phyloP scores from a whole-genome alignment of 2,329 filamentous ascomycete genomes.

The Pleurostoma richardsiae region DNA sequence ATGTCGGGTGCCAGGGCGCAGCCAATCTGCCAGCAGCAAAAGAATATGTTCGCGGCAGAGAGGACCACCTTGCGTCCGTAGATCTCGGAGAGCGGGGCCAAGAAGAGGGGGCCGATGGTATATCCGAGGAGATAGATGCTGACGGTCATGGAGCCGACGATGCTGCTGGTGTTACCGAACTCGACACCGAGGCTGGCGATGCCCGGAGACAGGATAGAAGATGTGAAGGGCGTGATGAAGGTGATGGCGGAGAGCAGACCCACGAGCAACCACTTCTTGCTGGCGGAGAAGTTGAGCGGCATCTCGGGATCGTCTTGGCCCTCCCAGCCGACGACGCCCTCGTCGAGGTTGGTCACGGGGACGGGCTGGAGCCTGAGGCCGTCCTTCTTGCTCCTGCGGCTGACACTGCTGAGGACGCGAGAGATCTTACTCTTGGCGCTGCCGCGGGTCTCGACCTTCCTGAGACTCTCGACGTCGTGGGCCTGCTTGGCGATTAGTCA shows the following conservation, averaged over 20 bases:
- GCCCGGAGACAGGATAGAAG: conserved; percentile 52
- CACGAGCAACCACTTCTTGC: conserved; percentile 54
- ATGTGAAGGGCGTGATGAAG: conserved; percentile 61
- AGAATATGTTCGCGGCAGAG: conserved; percentile 51
- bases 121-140: conserved; percentile 60
- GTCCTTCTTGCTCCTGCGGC: conserved; percentile 17
- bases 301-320: conserved; percentile 50
- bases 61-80: conserved; percentile 58
- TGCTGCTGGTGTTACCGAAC: conserved; percentile 34
- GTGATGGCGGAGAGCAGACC: conserved; percentile 54
- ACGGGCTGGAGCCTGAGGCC: conserved; percentile 26
- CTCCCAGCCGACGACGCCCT: conserved; percentile 57
- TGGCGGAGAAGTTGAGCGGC: conserved; percentile 51
- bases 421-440: conserved; percentile 18
- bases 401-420: conserved; percentile 18
- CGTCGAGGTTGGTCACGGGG: conserved; percentile 45
- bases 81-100: conserved; percentile 58
- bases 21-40: conserved; percentile 58
- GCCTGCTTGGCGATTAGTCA: conserved; percentile 4
- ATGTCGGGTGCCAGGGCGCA: conserved; percentile 56
- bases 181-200: conserved; percentile 36
- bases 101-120: conserved; percentile 49
- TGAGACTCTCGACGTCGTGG: conserved; percentile 9
- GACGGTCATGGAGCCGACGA: conserved; percentile 47
- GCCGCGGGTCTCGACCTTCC: conserved; percentile 12